Evolutionary conservation across 2,329 filamentous ascomycete genomes (phyloP), one percentile per base, ranked within the genome.

Genomic region (Xylaria sp.): DNA sequence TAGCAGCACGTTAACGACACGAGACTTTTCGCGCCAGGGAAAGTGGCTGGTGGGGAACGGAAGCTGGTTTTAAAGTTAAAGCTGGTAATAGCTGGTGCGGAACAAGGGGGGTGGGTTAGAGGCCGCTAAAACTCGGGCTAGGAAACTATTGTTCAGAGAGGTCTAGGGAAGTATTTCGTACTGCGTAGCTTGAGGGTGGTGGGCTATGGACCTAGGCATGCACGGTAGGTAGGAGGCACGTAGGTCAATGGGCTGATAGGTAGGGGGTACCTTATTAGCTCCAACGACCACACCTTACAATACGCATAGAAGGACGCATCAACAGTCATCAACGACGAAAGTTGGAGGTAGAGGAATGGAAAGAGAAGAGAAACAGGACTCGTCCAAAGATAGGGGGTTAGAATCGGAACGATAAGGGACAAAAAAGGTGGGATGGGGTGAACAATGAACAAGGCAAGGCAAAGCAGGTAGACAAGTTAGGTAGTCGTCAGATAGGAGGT

Each of bases 1-100:
- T n/a, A 52, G 54, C 56, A 54, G 54, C 50, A 57, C 56, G 59
- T 62, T 63, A 59, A 34, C 61, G 61, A 63, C 63, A 63, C 63
- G 63, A 63, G 61, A 65, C 55, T 47, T 52, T 24, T 62, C 59
- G 59, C 59, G 59, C 57, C 57, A 62, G 59, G 52, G 54, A 59
- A 53, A 60, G 48, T 60, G 57, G 57, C 54, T 60, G 53, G 61
- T 60, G 61, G 59, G 50, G 62, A 59, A 63, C 52, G 59, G 54
- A 61, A 61, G 56, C 61, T 64, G 53, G 56, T 52, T 54, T 59
- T 63, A 61, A 49, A 56, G 59, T 61, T 61, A 56, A 34, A 56
- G 56, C 56, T 61, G 56, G 56, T 59, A 56, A 52, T 47, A 60
- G 42, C 43, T 34, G 29, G 29, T 34, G 29, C 29, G 29, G 41